A percentile compares a stretch with the other conserved stretches of the same genome.
These are phyloP conservation scores for Cryptomeria japonica DNA, from an alignment of 75 land plant species.

Conservation along the genomic window DNA sequence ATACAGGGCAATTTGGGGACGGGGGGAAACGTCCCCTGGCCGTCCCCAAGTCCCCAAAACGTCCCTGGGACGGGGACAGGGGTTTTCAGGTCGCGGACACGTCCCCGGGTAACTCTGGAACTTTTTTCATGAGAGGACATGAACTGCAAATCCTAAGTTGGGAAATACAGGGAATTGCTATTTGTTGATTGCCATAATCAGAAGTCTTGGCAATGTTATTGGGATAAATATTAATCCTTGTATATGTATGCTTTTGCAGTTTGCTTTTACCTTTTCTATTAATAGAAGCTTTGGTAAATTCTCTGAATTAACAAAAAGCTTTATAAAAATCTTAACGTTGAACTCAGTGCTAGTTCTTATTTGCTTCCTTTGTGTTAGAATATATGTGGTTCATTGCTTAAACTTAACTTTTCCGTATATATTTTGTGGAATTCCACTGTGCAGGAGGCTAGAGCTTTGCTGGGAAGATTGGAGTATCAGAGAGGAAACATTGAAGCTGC, in stretches of 20 bases:
- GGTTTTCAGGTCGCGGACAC: no score
- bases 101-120: no score
- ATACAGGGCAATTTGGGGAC: no score
- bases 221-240: not conserved
- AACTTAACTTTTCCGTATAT: not conserved
- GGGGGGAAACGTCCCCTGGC: no score
- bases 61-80: no score
- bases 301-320: not conserved
- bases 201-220: not conserved
- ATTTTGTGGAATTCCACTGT: not conserved
- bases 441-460: constrained; percentile 94
- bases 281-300: not conserved
- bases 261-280: not conserved
- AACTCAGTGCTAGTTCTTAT: not conserved
- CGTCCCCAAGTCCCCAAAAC: no score
- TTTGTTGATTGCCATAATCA: not conserved
- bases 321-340: not conserved
- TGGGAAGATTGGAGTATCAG: constrained; percentile 89
- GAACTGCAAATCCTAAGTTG: not conserved
- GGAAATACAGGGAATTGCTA: not conserved
- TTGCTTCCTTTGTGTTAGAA: not conserved
- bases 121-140: not conserved
- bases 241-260: not conserved
- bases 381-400: not conserved
- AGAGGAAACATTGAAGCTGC: constrained; percentile 94